Evolutionary conservation across 257 asterid species (phyloP).

Genomic region (Oldenlandia corymbosa): DNA sequence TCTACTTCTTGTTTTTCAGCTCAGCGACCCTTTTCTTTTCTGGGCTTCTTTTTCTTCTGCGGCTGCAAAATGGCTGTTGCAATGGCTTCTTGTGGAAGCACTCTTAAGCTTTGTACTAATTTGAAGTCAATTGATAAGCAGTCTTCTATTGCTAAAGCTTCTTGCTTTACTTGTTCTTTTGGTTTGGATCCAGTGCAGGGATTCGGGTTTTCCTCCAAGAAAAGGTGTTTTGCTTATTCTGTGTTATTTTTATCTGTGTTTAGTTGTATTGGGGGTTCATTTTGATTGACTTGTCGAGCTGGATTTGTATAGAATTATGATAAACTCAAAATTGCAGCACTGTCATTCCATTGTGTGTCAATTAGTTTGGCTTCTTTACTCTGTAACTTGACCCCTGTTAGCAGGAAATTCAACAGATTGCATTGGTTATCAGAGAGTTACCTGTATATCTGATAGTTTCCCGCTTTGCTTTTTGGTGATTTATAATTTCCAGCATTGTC

Average conservation of each 20-base stretch:
- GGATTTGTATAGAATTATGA: background rate
- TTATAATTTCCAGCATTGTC: background rate
- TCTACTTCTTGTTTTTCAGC: slow-evolving; percentile 10
- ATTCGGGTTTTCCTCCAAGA: slow-evolving; percentile 43
- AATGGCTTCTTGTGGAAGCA: slow-evolving; percentile 67
- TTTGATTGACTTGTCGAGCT: background rate
- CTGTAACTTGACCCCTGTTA: background rate
- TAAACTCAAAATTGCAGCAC: background rate
- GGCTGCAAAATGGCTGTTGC: slow-evolving; percentile 59
- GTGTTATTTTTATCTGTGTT: slow-evolving; percentile 9
- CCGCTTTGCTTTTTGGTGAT: background rate
- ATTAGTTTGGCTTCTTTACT: background rate
- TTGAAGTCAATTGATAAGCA: slow-evolving; percentile 55
- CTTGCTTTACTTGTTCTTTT: slow-evolving; percentile 37
- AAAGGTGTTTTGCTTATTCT: slow-evolving; percentile 21
- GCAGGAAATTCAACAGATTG: background rate
- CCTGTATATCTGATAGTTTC: background rate
- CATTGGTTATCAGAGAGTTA: no score
- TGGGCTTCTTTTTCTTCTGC: background rate
- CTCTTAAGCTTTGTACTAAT: slow-evolving; percentile 38
- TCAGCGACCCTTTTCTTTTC: slow-evolving; percentile 8
- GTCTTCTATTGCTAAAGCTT: slow-evolving; percentile 33
- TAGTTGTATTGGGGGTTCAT: background rate
- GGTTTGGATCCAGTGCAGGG: slow-evolving; percentile 53
- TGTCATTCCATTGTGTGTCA: background rate